phyloP scores from a whole-genome alignment of 441 rosid genomes.

The Populus trichocarpa region DNA sequence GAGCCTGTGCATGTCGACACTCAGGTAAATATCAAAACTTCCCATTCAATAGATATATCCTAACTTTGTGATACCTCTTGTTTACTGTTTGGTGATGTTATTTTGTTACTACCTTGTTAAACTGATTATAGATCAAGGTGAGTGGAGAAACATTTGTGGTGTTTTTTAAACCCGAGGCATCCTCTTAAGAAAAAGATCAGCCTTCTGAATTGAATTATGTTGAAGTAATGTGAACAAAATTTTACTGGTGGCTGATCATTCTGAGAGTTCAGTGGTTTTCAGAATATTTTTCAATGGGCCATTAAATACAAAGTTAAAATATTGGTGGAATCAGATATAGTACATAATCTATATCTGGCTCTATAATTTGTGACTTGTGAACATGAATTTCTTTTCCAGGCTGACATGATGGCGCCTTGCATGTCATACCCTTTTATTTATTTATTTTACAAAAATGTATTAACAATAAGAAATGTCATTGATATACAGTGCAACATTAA shows the following conservation, averaged over 20 bases:
- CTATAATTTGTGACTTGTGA: neutral
- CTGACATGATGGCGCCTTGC: neutral
- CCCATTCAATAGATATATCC: neutral
- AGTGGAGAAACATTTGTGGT: neutral
- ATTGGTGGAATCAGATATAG: neutral
- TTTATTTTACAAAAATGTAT: neutral
- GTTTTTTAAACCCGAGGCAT: neutral
- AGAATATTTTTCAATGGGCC: neutral
- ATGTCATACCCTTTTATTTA: neutral
- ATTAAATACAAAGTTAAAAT: neutral
- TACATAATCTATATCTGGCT: neutral
- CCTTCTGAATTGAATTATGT: neutral
- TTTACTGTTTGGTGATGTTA: neutral
- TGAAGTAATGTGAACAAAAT: neutral
- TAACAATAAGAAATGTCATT: no score
- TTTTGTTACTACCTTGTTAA: neutral
- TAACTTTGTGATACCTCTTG: neutral
- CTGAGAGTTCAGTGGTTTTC: neutral
- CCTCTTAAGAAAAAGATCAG: neutral
- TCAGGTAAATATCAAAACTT: conserved; percentile 38
- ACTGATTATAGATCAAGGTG: neutral
- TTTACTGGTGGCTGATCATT: neutral
- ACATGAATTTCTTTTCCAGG: neutral
- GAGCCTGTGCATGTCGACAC: conserved; percentile 41
- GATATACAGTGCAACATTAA: neutral